Evolutionary conservation across 352 stramenopile genomes (phyloP), one percentile per base, ranked within the genome.

Genomic region (Elongisporangium senticosum): DNA sequence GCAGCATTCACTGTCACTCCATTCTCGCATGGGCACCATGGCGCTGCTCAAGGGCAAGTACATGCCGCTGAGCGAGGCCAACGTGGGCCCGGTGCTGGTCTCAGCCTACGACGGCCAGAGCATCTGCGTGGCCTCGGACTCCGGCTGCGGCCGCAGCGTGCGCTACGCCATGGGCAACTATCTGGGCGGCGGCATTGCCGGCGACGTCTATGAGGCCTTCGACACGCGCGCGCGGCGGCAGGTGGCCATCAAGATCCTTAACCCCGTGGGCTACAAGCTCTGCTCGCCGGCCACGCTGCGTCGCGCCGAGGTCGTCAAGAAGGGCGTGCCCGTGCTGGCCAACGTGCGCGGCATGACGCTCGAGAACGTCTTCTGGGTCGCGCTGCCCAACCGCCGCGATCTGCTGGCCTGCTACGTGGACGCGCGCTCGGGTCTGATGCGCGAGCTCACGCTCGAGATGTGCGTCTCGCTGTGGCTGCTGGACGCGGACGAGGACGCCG

Each of bases 241-340:
- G 39, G 83, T 98, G 23, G 95, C 96, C 28, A 93, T 98, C 55
- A 99, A 99, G 76, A 98, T 98, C 60, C 72, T 99, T 19, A 98
- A 99, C 67, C 95, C 96, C 8, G 93, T 98, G 40, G 91, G 93
- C 59, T 98, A 98, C 70, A 95, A 97, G 55, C 80, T 98, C 43
- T 73, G 89, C 21, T 78, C 83, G 21, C 67, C 84, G 0, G 77
- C 83, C 15, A 69, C 78, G 15, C 64, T 98, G 15, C 73, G 86
- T 6, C 81, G 87, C 37, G 92, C 74, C 48, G 89, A 98, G 47
- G 77, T 98, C 43, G 75, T 98, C n/a, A 83, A 87, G 51, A 71
- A 74, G 21, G 83, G 83, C 17, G 68, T 70, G 7, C 81, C 83
- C 0, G 61, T 88, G 4, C 48, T 77, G 47, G 77, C 69, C n/a